Evolutionary conservation across 768 basidiomycete genomes (phyloP).

Genomic region (Xerocomus spinulosus): DNA sequence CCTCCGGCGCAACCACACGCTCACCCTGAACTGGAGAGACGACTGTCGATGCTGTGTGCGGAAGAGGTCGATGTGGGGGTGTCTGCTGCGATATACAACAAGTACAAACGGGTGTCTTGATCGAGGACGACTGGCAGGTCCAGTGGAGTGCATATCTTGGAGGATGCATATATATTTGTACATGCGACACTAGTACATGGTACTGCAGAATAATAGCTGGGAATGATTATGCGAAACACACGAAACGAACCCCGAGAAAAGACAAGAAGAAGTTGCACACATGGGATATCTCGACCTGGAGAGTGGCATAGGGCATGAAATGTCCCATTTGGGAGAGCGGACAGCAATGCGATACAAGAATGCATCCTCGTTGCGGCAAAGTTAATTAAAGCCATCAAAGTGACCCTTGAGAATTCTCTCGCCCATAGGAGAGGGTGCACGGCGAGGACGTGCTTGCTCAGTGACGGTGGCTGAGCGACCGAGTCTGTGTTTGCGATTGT

Average conservation of each 20-base stretch:
- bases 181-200: constrained; percentile 17
- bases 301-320: too few relatives aligned
- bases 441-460: constrained; percentile 46
- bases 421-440: constrained; percentile 85
- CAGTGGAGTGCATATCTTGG: background rate
- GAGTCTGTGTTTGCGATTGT: constrained; percentile 39
- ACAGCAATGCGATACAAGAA: constrained; percentile 1
- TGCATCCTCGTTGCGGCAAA: too few relatives aligned
- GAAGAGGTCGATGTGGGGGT: constrained; percentile 29
- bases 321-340: too few relatives aligned
- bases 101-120: constrained; percentile 30
- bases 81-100: constrained; percentile 28
- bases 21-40: constrained; percentile 22
- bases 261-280: constrained; percentile 12
- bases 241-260: constrained; percentile 1
- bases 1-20: constrained; percentile 19
- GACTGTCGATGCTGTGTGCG: constrained; percentile 19
- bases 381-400: constrained; percentile 83
- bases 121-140: background rate
- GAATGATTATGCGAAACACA: constrained; percentile 6
- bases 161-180: constrained; percentile 11
- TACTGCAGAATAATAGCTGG: constrained; percentile 12
- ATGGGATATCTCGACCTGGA: constrained; percentile 21
- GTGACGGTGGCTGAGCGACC: constrained; percentile 59
- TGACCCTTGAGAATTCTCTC: constrained; percentile 89